Percentiles rank a stretch among this genome's conserved stretches.
These are phyloP conservation scores for Graphilbum sp. DNA, from an alignment of 2,329 filamentous ascomycete species.

Conservation along the genomic window DNA sequence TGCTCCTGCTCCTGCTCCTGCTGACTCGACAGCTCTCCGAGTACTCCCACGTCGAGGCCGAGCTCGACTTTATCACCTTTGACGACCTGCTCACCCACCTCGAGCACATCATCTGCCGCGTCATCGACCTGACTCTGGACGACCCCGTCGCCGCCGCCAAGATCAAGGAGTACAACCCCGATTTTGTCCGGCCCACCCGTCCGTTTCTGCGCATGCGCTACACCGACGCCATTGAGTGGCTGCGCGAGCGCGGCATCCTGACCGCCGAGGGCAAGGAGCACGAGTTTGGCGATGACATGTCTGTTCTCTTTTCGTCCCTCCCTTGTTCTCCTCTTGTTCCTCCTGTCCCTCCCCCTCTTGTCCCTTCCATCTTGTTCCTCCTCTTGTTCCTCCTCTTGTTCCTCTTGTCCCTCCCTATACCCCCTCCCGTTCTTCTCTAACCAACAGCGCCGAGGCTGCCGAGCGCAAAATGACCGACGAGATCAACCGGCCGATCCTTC, in stretches of 20 bases:
- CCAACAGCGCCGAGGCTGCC: conserved; percentile 53
- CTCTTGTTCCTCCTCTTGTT: too few species aligned
- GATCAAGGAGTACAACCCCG: conserved; percentile 80
- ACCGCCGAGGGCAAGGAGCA: conserved; percentile 90
- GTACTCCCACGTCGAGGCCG: conserved; percentile 92
- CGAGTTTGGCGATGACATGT: conserved; percentile 85
- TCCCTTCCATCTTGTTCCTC: conserved; percentile 61
- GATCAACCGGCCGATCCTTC: conserved; percentile 71
- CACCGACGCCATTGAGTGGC: conserved; percentile 84
- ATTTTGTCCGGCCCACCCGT: conserved; percentile 63
- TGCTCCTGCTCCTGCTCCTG: too few species aligned
- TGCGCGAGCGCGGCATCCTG: conserved; percentile 63
- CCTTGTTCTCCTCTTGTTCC: not conserved
- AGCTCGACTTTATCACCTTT: conserved; percentile 92
- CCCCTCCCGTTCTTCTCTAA: too few species aligned
- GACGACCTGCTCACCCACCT: conserved; percentile 75
- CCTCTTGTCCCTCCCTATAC: too few species aligned
- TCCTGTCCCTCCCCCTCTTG: conserved; percentile 30
- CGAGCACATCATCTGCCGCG: conserved; percentile 72
- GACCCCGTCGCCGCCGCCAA: conserved; percentile 57
- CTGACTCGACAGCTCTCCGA: conserved; percentile 53
- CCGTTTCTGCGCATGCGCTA: conserved; percentile 96
- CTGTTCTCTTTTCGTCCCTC: not conserved
- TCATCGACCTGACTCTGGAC: conserved; percentile 60
- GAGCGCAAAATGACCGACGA: conserved; percentile 95